phyloP scores from a whole-genome alignment of 192 early-diverging fungal genomes.

The Rhizophagus clarus region DNA sequence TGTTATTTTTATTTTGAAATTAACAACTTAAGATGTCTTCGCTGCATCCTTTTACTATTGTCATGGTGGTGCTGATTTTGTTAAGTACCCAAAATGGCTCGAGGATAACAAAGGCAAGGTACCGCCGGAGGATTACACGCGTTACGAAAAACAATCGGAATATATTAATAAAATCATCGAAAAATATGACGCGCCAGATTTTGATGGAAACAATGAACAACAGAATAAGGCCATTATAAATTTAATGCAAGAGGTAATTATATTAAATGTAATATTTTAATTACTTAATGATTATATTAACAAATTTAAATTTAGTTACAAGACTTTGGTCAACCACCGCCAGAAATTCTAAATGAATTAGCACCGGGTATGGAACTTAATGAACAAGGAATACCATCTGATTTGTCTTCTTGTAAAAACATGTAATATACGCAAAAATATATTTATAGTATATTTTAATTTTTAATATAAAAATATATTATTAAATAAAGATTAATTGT shows the following conservation, averaged over 20 bases:
- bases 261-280: background rate
- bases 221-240: constrained; percentile 75
- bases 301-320: constrained; percentile 75
- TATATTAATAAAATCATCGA: constrained; percentile 81
- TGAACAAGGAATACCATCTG: constrained; percentile 64
- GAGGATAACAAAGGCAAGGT: constrained; percentile 75
- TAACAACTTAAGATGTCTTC: constrained; percentile 23
- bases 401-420: constrained; percentile 31
- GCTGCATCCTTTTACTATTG: constrained; percentile 21
- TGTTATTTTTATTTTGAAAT: constrained; percentile 30
- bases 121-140: constrained; percentile 67
- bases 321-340: constrained; percentile 93
- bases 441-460: too few species aligned
- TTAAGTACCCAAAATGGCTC: constrained; percentile 89
- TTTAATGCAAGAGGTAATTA: constrained; percentile 85
- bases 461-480: too few species aligned
- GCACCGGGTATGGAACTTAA: constrained; percentile 91
- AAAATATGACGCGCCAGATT: constrained; percentile 74
- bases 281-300: background rate
- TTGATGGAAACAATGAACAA: constrained; percentile 69
- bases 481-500: too few species aligned
- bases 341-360: constrained; percentile 84
- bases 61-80: constrained; percentile 1
- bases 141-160: constrained; percentile 77
- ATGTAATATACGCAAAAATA: constrained; percentile 27